Evolutionary conservation across 768 basidiomycete species (phyloP), one percentile per base, ranked within the genome.

Genomic region (Thelephora aurantiotincta): DNA sequence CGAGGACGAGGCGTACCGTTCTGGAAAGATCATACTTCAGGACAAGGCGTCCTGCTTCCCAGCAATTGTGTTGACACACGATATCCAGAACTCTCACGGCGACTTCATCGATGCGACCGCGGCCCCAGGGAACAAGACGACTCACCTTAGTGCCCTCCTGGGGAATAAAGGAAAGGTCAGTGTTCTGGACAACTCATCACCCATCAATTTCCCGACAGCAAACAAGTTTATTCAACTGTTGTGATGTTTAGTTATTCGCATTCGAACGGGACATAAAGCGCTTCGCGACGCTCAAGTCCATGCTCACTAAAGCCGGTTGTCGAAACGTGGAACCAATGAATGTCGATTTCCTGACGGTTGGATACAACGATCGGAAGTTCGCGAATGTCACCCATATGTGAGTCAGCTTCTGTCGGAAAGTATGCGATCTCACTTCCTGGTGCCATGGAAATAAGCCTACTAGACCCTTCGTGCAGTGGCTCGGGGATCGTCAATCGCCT

Each of bases 41-140:
- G 96, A 99, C 63, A 97, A 98, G 60, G 94, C 96, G 16, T 94
- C 91, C 48, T 99, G 96, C 64, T 91, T 99, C 62, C 90, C 96
- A 14, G 90, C 94, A 0, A 68, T 79, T 50, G 75, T 97, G 5
- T 77, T 99, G n/a, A 73, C 78, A 18, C 85, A 88, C 37, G 82
- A 81, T 11, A 64, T 68, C 1, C 61, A 58, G 16, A 68, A 75
- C 18, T 60, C 69, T 36, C 22, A 22, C 38, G 63, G 66, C 47
- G 68, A 73, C 43, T 86, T 91, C 26, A 84, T 97, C 35, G 94
- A 98, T 62, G 92, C 90, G 11, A 98, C 92, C 11, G 85, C 92
- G 35, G 96, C 96, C 1, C 96, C 96, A 0, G 96, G 96, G 0
- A 99, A 99, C 66, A 99, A 99, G 66, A 98, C 96, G 1, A 85